Conservation (phyloP, 495 filamentous ascomycete genomes). For the Lindgomyces ingoldianus region DNA sequence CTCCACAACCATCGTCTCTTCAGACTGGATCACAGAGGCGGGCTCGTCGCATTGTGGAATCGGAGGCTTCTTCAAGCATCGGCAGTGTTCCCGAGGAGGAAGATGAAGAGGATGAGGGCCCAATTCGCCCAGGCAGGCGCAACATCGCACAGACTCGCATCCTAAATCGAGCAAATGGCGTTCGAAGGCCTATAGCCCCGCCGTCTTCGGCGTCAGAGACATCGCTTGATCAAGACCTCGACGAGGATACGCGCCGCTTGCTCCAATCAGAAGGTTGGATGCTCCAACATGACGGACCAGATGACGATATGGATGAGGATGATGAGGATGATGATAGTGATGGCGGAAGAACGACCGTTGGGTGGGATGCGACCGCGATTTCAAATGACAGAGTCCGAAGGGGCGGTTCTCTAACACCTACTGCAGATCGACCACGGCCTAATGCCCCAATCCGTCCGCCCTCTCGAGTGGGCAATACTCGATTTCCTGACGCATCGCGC, state of each 20-base stretch:
- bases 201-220: conserved; percentile 32
- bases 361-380: conserved; percentile 42
- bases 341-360: conserved; percentile 43
- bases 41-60: conserved; percentile 35
- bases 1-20: conserved; percentile 13
- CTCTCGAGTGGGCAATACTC: conserved; percentile 31
- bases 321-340: conserved; percentile 39
- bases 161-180: conserved; percentile 34
- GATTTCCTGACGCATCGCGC: conserved; percentile 36
- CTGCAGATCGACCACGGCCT: conserved; percentile 43
- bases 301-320: conserved; percentile 34
- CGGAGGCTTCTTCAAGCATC: conserved; percentile 30
- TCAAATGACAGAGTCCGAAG: conserved; percentile 42
- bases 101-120: conserved; percentile 38
- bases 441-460: conserved; percentile 33
- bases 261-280: conserved; percentile 35
- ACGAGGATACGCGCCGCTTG: conserved; percentile 34
- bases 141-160: conserved; percentile 26
- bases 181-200: conserved; percentile 15
- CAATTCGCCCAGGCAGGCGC: conserved; percentile 29
- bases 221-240: conserved; percentile 32
- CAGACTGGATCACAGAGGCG: conserved; percentile 7
- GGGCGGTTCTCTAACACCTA: conserved; percentile 46
- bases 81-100: conserved; percentile 34
- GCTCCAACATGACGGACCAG: conserved; percentile 36